These are phyloP conservation scores for Podaxis sp. DNA, from an alignment of 768 basidiomycete genomes.

Conservation along the genomic window DNA sequence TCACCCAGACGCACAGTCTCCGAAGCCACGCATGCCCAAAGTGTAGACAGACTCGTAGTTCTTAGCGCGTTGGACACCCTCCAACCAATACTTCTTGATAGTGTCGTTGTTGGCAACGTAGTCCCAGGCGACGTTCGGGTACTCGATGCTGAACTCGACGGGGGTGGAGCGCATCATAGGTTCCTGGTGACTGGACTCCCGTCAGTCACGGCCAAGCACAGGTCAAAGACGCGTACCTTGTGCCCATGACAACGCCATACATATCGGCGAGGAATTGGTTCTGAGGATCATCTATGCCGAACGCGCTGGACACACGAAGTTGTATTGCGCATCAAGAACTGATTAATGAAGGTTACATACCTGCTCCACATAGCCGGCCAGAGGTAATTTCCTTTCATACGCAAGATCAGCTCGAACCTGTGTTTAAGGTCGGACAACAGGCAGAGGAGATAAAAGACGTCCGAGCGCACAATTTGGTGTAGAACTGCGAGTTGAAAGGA, in stretches of 20 bases:
- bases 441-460: not conserved
- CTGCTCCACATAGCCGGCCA: constrained; percentile 61
- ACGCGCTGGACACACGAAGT: constrained; percentile 35
- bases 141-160: constrained; percentile 52
- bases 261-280: constrained; percentile 64
- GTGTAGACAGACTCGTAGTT: constrained; percentile 65
- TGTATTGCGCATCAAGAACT: not conserved
- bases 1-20: constrained; percentile 39
- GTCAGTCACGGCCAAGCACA: not conserved
- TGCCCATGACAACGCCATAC: constrained; percentile 73
- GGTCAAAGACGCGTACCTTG: constrained; percentile 37
- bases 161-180: constrained; percentile 76
- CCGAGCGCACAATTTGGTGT: constrained; percentile 47
- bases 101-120: constrained; percentile 53
- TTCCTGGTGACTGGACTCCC: constrained; percentile 55
- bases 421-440: not conserved
- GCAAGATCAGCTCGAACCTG: constrained; percentile 66
- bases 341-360: constrained; percentile 21
- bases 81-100: constrained; percentile 63
- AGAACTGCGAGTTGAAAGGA: constrained; percentile 65
- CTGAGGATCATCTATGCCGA: constrained; percentile 55
- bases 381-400: constrained; percentile 68
- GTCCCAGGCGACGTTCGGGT: constrained; percentile 58
- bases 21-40: constrained; percentile 68
- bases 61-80: constrained; percentile 57